Evolutionary conservation across 129 eudicot species (phyloP), one percentile per base, ranked within the genome.

Genomic region (Apium graveolens): DNA sequence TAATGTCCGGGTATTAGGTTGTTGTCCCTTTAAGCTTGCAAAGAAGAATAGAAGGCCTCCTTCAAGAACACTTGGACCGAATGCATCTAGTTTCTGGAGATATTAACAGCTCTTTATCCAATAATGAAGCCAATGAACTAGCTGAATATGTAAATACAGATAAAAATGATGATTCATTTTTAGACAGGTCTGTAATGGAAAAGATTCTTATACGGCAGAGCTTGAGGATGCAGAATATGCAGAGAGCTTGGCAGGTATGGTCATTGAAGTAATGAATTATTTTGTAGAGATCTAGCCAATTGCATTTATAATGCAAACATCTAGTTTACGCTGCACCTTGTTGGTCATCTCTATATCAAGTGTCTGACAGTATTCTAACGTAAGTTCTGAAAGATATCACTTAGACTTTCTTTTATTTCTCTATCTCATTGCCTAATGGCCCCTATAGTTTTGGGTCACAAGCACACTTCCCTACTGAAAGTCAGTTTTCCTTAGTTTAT

Each of bases 221-320:
- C 87, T 90, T 96, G 86, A 90, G 92, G 81, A 86, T 96, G 95
- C 88, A 96, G 78, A 96, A 96, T 86, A 89, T 87, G 92, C 99
- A 96, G 89, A 89, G 97, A 83, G 62, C 97, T 81, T 96, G 99
- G 99, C 97, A 92, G 97, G 99, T 92, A 73, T 21, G 8, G 12
- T 70, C 37, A 63, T 11, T 5, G 20, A 13, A 27, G 14, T 66
- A 5, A 12, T 66, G 20, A 31, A 66, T 31, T 27, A 66, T 31
- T 27, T 62, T 66, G 13, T 31, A 63, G 8, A 29, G 70, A 2
- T 44, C 35, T 31, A 20, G 26, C 12, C 3, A 38, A 39, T 35
- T 31, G 13, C 65, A 55, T n/a, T 9, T 24, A 38, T 24, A 9
- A 24, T 41, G 48, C 51, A 9, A 38, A 39, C 14, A 71, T 32